These are phyloP conservation scores for Nicotiana sylvestris DNA, from an alignment of 257 asterid genomes.

Conservation along the genomic window DNA sequence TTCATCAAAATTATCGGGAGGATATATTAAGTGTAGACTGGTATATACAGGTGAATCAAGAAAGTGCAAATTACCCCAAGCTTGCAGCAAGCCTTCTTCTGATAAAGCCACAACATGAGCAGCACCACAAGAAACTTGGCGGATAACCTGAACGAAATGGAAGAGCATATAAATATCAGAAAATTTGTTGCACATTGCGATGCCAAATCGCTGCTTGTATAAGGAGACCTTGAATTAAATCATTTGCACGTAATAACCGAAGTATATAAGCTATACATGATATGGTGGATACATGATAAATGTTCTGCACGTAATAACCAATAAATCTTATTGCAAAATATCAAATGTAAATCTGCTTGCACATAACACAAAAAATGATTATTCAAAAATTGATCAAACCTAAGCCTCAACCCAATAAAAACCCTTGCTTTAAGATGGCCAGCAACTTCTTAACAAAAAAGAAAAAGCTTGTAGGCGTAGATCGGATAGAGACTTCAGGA, in stretches of 20 bases:
- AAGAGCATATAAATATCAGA: neutral
- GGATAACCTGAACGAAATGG: constrained; percentile 54
- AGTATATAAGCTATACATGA: neutral
- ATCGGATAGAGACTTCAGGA: neutral
- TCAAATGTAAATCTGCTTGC: neutral
- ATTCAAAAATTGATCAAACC: neutral
- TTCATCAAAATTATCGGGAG: neutral
- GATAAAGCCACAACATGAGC: constrained; percentile 88
- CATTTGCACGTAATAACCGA: neutral
- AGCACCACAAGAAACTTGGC: constrained; percentile 96
- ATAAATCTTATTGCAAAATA: neutral
- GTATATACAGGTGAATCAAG: neutral
- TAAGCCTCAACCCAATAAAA: neutral
- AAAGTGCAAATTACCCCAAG: constrained; percentile 66
- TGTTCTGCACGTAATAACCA: neutral
- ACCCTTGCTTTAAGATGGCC: neutral
- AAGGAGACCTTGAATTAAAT: neutral
- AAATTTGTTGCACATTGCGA: neutral
- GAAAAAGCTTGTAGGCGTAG: neutral
- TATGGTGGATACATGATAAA: neutral
- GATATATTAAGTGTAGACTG: neutral
- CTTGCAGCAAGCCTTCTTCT: constrained; percentile 85
- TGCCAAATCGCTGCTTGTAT: neutral
- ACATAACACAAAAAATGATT: neutral
- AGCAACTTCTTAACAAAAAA: neutral